A percentile compares a stretch with the other conserved stretches of the same genome.
Evolutionary conservation across 257 asterid species (phyloP).

Genomic region (Avicennia marina): DNA sequence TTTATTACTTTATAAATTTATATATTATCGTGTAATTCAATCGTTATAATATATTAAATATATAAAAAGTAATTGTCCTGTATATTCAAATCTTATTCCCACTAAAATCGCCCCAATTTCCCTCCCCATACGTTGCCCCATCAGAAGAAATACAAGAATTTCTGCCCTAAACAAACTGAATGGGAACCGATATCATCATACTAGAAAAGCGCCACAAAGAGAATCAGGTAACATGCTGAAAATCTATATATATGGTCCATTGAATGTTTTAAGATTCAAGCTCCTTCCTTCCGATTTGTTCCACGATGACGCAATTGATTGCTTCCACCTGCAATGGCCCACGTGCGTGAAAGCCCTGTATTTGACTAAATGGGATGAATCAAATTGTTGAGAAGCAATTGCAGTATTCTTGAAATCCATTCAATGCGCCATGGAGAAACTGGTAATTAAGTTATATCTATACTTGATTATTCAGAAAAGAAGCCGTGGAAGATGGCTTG

Average conservation of each 20-base stretch:
- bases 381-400: not conserved
- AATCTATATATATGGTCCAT: not conserved
- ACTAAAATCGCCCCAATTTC: too few species aligned
- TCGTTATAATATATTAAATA: too few species aligned
- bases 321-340: not conserved
- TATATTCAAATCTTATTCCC: too few species aligned
- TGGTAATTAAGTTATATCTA: slow-evolving; percentile 16
- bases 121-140: too few species aligned
- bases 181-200: not conserved
- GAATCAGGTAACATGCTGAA: not conserved
- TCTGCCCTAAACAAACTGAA: slow-evolving; percentile 1
- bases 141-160: too few species aligned
- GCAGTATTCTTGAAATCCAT: not conserved
- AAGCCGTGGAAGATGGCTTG: slow-evolving; percentile 19
- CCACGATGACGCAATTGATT: not conserved
- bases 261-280: not conserved
- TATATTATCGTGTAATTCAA: too few species aligned
- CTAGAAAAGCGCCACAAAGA: not conserved
- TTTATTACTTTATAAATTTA: too few species aligned
- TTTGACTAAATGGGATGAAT: not conserved
- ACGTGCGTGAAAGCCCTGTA: not conserved
- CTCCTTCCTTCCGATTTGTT: not conserved
- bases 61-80: too few species aligned
- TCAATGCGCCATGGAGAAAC: not conserved
- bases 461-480: slow-evolving; percentile 23